Conservation (phyloP, 176 grass and related monocot species). For the Neostapfia colusana region DNA sequence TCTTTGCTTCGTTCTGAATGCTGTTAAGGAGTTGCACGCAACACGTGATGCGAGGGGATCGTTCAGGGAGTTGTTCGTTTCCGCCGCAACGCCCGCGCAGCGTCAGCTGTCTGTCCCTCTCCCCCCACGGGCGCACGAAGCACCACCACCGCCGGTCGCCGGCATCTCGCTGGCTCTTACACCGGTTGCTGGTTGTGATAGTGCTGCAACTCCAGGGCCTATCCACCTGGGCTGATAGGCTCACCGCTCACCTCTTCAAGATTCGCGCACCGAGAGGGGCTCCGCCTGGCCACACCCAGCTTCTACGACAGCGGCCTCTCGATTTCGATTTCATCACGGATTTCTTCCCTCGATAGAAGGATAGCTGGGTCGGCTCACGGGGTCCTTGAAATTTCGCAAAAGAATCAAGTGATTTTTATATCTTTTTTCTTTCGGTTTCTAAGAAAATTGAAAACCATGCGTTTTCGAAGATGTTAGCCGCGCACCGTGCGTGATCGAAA, state of each 20-base stretch:
- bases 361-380: not conserved
- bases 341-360: not conserved
- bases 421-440: not conserved
- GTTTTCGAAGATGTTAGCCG: not conserved
- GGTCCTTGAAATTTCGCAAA: not conserved
- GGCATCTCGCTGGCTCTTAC: conserved; percentile 26
- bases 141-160: not conserved
- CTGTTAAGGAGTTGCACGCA: not conserved
- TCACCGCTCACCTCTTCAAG: not conserved
- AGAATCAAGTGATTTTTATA: not conserved
- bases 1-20: not conserved
- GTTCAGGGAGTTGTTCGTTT: not conserved
- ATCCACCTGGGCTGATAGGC: no score
- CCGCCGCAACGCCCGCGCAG: not conserved
- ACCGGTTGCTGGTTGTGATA: not conserved
- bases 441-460: not conserved
- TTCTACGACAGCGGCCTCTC: not conserved
- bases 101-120: not conserved
- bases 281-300: not conserved
- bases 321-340: conserved; percentile 8
- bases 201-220: not conserved
- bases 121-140: not conserved
- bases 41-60: not conserved
- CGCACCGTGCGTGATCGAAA: not conserved
- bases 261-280: not conserved